Base-by-base conservation (phyloP, 192 early-diverging fungal genomes). In the Rhizophlyctis rosea region DNA sequence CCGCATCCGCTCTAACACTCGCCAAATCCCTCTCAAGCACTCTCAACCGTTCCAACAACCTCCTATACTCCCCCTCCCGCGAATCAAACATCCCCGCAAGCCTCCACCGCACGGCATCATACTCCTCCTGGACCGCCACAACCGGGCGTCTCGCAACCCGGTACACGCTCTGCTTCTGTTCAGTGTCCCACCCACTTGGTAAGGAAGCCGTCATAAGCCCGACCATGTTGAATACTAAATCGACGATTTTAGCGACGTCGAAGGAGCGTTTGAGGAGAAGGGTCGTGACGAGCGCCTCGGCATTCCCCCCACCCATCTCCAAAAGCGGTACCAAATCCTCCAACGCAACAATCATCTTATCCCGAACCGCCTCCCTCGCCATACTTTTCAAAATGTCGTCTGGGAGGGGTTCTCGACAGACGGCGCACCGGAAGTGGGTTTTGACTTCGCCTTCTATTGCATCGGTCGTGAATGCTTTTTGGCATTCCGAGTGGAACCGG, bases 181-280 rank as follows among this genome's bases (percentile, higher is more conserved):
- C 21, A 23, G 7, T 7, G 21, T 23, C 51, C 7, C 13, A 21
- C 11, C 21, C 51, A 7, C 21, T 53, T 23, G 21, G 5, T 13
- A 7, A 11, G 21, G 7, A 7, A 23, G 7, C 7, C 51, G 24
- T 11, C 23, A 53, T 21, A 7, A 53, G 21, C 9, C 51, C 51
- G 51, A 53, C 51, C 51, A 53, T 53, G 51, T 53, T 53, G 51
- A 53, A 53, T 27, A 53, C 9, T 7, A 53, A 7, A 7, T 29
- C 51, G 13, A 14, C 7, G 13, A 23, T 29, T 21, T 23, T 53
- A 11, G 51, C 7, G 21, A 53, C 21, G 51, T 53, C 51, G 23
- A 53, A 23, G 29, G 24, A 7, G 51, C 21, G 51, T 13, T 23
- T 7, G 29, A 23, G 5, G 9, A 53, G 29, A 11, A 53, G 23